Evolutionary conservation across 352 stramenopile species (phyloP).

Genomic region (Globisporangium viniferum): DNA sequence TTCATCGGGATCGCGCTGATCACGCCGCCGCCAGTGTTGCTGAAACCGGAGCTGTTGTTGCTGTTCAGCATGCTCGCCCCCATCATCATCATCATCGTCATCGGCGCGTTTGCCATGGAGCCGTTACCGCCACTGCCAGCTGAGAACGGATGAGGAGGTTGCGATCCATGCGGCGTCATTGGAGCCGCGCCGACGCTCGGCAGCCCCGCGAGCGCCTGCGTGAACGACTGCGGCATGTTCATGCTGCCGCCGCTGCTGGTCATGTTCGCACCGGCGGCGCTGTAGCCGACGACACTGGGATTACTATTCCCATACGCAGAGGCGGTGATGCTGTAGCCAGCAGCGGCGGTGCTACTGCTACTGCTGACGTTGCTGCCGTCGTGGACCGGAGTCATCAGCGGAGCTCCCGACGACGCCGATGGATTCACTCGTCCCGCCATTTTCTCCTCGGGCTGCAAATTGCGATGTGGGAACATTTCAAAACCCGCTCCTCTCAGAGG

Average conservation of each 20-base stretch:
- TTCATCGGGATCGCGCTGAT: not conserved
- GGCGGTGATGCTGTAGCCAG: not conserved
- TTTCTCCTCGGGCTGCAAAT: not conserved
- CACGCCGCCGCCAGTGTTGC: not conserved
- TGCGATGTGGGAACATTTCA: slow-evolving; percentile 9
- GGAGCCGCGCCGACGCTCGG: not conserved
- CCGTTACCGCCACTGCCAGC: not conserved
- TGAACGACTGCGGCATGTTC: slow-evolving; percentile 12
- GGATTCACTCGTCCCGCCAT: slow-evolving; percentile 12
- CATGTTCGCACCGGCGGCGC: not conserved
- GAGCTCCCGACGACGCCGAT: not conserved
- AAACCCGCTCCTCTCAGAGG: not conserved
- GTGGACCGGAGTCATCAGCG: not conserved
- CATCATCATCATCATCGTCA: slow-evolving; percentile 5
- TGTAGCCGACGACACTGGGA: not conserved
- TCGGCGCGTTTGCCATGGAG: not conserved
- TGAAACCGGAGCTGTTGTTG: not conserved
- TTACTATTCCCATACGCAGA: too few species aligned
- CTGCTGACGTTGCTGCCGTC: not conserved
- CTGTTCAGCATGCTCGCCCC: not conserved
- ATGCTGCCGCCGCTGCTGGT: not conserved
- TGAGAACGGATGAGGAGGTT: not conserved
- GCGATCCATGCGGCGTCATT: not conserved
- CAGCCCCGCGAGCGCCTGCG: slow-evolving; percentile 7
- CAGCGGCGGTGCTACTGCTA: not conserved